Conservation (phyloP, 495 filamentous ascomycete species). For the Venustampulla echinocandica region DNA sequence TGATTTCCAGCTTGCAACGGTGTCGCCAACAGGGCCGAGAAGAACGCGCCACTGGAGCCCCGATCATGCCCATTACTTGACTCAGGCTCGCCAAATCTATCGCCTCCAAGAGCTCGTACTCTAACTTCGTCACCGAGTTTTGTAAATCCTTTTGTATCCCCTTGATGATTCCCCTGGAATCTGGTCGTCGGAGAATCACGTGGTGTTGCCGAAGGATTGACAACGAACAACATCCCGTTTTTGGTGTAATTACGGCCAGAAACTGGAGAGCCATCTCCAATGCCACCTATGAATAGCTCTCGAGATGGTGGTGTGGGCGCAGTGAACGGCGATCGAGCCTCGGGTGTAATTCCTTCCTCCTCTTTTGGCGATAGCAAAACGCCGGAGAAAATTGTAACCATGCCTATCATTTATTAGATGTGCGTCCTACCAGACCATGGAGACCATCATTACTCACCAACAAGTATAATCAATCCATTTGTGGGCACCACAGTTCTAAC, state of each 20-base stretch:
- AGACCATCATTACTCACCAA: slow-evolving; percentile 27
- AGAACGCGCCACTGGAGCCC: slow-evolving; percentile 20
- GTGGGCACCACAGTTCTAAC: slow-evolving; percentile 41
- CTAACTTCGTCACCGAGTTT: slow-evolving; percentile 12
- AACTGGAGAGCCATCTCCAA: slow-evolving; percentile 11
- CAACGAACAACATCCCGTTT: slow-evolving; percentile 16
- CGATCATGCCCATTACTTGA: slow-evolving; percentile 8
- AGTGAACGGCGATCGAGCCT: slow-evolving; percentile 21
- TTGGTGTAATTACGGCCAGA: slow-evolving; percentile 12
- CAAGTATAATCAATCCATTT: slow-evolving; percentile 37
- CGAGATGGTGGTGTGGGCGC: slow-evolving; percentile 11
- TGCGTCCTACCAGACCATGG: background rate
- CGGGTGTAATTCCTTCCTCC: slow-evolving; percentile 16
- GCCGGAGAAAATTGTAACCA: slow-evolving; percentile 28
- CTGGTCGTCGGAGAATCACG: slow-evolving; percentile 13
- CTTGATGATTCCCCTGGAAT: slow-evolving; percentile 9
- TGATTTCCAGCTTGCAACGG: slow-evolving; percentile 1
- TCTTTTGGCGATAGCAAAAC: slow-evolving; percentile 22
- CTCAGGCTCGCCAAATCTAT: slow-evolving; percentile 1
- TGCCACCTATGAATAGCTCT: slow-evolving; percentile 8
- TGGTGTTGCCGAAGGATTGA: slow-evolving; percentile 17
- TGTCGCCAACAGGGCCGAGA: slow-evolving; percentile 6
- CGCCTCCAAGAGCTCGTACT: background rate
- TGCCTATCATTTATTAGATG: slow-evolving; percentile 18
- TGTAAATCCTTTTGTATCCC: slow-evolving; percentile 15